A percentile compares a stretch with the other conserved stretches of the same genome.
Conservation (phyloP, 2,329 filamentous ascomycete genomes). For the Grosmannia penicillata region DNA sequence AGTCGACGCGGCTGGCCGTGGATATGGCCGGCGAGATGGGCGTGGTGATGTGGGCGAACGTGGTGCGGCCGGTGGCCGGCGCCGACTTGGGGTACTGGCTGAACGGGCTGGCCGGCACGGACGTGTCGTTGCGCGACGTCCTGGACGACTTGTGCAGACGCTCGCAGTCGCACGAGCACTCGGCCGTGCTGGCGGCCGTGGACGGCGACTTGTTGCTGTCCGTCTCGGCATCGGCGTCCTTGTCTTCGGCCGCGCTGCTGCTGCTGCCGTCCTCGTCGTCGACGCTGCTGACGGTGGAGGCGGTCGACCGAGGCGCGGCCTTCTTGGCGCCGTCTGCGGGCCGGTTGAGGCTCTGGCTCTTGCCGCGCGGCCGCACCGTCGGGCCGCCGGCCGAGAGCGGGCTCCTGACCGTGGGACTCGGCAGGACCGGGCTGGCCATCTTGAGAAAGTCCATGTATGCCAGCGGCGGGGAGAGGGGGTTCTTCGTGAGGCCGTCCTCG, state of each 20-base stretch:
- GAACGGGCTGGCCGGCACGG: slow-evolving; percentile 34
- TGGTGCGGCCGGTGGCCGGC: slow-evolving; percentile 42
- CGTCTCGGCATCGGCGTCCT: slow-evolving; percentile 12
- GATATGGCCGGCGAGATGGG: slow-evolving; percentile 62
- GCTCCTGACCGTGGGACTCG: slow-evolving; percentile 5
- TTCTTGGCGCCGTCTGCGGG: slow-evolving; percentile 21
- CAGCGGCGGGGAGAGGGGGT: slow-evolving; percentile 77
- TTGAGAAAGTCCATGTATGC: slow-evolving; percentile 92
- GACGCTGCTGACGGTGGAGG: slow-evolving; percentile 21
- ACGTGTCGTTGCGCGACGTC: slow-evolving; percentile 20
- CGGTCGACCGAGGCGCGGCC: slow-evolving; percentile 19
- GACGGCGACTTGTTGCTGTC: slow-evolving; percentile 37
- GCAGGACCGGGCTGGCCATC: slow-evolving; percentile 27
- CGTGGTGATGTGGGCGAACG: slow-evolving; percentile 56
- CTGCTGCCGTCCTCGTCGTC: slow-evolving; percentile 12
- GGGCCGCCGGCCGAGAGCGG: neutral
- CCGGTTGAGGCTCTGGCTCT: neutral
- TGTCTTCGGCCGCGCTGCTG: slow-evolving; percentile 12
- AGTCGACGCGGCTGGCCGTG: slow-evolving; percentile 33
- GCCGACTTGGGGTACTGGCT: slow-evolving; percentile 40
- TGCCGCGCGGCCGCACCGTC: too few relatives aligned
- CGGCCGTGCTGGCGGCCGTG: slow-evolving; percentile 38
- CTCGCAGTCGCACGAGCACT: slow-evolving; percentile 43
- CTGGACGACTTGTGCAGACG: slow-evolving; percentile 33
- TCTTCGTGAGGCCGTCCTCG: slow-evolving; percentile 52